Evolutionary conservation across 2,329 filamentous ascomycete genomes (phyloP), one percentile per base, ranked within the genome.

Genomic region (Ilyonectria robusta): DNA sequence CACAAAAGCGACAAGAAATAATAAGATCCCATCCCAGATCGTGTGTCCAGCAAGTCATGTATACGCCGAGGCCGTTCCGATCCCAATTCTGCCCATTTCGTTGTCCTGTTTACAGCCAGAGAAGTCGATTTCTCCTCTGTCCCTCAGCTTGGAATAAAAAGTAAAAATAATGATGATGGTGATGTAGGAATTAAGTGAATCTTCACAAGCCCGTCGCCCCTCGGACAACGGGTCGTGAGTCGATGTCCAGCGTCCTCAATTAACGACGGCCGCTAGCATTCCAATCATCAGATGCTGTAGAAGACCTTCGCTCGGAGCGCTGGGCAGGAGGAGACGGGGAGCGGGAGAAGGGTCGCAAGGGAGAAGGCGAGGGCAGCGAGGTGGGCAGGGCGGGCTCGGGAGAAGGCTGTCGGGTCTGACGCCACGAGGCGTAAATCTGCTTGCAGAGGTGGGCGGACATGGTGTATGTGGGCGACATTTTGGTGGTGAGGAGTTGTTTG

Each of bases 361-460:
- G 33, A 35, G 74, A 77, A 69, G 63, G 71, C 62, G 71, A 78
- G 63, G 70, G 67, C 65, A 65, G 73, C 67, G 75, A 70, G 70
- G 67, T 56, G 74, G 78, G 72, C 71, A 76, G 70, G 64, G 68
- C 62, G 51, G 78, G 67, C 15, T 82, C 80, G 59, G 81, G 76
- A 4, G 79, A 79, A 31, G 80, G 77, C 70, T 85, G 82, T 70
- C 83, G 83, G 51, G 83, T 79, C 75, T 88, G 85, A 69, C 83
- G 83, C 86, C 87, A 89, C n/a, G 87, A 89, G 58, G 85, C 82
- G 81, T 84, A 87, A 80, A 89, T 86, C 74, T 89, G 83, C 79
- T 87, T 88, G 85, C 86, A 87, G 78, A 89, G 80, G 73, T 89
- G 87, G 72, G 87, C 86, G 17, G 87, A 88, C 84, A 89, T 88